Evolutionary conservation across 73 alveolate genomes (phyloP).

Genomic region (Tetrahymena borealis): DNA sequence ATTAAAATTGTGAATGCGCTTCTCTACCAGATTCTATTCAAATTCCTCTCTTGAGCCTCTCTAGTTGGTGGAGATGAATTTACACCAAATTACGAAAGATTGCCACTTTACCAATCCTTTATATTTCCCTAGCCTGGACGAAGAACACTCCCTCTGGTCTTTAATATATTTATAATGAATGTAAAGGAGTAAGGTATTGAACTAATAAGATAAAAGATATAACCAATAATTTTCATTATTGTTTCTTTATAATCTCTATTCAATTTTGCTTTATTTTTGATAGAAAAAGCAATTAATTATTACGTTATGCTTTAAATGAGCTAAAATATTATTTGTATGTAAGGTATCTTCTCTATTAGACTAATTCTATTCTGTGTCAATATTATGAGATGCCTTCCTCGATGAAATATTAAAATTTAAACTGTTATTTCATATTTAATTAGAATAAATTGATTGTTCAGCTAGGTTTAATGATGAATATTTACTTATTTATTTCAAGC

Average conservation of each 20-base stretch:
- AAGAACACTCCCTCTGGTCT: too few relatives aligned
- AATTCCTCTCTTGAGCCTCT: neutral
- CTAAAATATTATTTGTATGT: neutral
- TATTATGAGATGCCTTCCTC: neutral
- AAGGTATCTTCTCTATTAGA: neutral
- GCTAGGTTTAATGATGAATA: neutral
- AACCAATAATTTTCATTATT: too few relatives aligned
- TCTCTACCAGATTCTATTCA: neutral
- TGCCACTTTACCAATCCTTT: neutral
- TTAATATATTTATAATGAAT: too few relatives aligned
- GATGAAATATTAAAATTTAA: neutral
- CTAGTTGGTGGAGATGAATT: neutral
- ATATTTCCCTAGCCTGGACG: neutral
- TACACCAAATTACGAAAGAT: neutral
- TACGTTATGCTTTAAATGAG: neutral
- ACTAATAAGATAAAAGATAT: too few relatives aligned
- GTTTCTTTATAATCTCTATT: too few relatives aligned
- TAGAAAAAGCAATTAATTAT: too few relatives aligned
- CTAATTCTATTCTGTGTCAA: neutral
- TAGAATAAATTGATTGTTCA: neutral
- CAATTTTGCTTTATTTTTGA: too few relatives aligned
- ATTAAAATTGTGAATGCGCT: neutral
- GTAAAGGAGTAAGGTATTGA: too few relatives aligned
- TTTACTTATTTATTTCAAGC: neutral
- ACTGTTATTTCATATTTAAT: neutral